Evolutionary conservation across 2,329 filamentous ascomycete genomes (phyloP).

Genomic region (Aspergillus aculeatinus): DNA sequence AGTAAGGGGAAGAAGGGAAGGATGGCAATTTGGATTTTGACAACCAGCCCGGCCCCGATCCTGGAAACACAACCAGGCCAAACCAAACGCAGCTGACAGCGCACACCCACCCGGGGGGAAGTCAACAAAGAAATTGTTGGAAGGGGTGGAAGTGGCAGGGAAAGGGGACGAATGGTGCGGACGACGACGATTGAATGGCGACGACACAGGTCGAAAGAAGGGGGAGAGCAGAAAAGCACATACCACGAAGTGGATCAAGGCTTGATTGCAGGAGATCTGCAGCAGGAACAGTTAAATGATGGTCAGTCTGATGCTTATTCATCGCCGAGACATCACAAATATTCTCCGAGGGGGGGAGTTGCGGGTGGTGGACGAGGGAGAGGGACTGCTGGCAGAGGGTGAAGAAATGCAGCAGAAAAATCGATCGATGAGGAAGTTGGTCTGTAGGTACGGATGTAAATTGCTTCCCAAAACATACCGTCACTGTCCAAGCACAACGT

Average conservation of each 20-base stretch:
- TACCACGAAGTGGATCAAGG: slow-evolving; percentile 29
- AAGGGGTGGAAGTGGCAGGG: background rate
- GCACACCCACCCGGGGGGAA: background rate
- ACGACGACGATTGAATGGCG: background rate
- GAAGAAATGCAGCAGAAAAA: slow-evolving; percentile 3
- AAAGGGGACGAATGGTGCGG: background rate
- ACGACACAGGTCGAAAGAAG: background rate
- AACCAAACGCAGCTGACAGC: background rate
- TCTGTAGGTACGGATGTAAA: too few species aligned
- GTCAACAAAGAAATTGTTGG: background rate
- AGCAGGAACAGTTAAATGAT: slow-evolving; percentile 15
- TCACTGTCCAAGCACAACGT: background rate
- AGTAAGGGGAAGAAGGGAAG: background rate
- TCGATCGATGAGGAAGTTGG: background rate
- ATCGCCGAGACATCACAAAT: slow-evolving; percentile 26
- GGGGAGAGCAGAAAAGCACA: slow-evolving; percentile 11
- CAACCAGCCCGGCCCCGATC: background rate
- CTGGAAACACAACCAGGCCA: background rate
- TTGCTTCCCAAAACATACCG: background rate
- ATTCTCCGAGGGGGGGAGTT: slow-evolving; percentile 1
- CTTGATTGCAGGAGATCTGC: slow-evolving; percentile 29
- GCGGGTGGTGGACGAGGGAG: slow-evolving; percentile 12
- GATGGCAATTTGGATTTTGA: background rate
- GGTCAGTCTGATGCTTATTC: slow-evolving; percentile 18
- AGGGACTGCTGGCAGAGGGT: background rate